Base-by-base conservation (phyloP, 306 rosid genomes). In the Comarum palustre region DNA sequence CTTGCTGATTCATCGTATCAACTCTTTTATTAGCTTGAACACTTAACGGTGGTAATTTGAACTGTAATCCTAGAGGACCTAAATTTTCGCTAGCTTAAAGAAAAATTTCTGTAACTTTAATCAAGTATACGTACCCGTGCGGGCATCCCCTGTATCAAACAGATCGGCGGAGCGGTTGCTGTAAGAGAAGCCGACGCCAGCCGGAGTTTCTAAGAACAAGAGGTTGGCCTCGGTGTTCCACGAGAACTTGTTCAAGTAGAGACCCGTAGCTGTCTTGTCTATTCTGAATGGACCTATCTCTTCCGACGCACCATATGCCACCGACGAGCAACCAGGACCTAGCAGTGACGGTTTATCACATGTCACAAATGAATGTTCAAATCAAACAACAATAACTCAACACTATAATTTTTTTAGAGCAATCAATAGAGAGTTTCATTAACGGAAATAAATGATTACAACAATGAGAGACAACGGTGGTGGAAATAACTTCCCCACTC, bases 281-380 rank as follows among this genome's bases (percentile, higher is more conserved):
- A 94, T 77, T 71, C 97, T 89, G 38, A 94, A 94, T 19, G 98
- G 98, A 0, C 98, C 98, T 17, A 94, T 88, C 72, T 91, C 98
- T 65, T 94, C 98, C 1, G 98, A 94, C 34, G 98, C 98, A 62
- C 98, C 98, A 68, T 94, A 94, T 29, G 98, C 98, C 82, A 94
- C 96, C 13, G 98, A 94, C 16, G 98, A 94, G 83, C 98, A 94
- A 66, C 98, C 98, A 4, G 98, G 98, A 55, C 98, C 98, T 93
- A 47, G 2, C 7, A 4, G 16, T 68, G 4, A 69, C 45, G 39
- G 3, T 0, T 39, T 3, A 20, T 54, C 16, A 58, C 19, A 58
- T 2, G 38, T 29, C 65, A 59, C 65, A 59, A 27, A 13, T 31
- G 9, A 27, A 27, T 29, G n/a, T 29, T 29, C 10, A 29, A 27